Base-by-base conservation (phyloP, 352 stramenopile genomes). In the Aphanomyces cochlioides region DNA sequence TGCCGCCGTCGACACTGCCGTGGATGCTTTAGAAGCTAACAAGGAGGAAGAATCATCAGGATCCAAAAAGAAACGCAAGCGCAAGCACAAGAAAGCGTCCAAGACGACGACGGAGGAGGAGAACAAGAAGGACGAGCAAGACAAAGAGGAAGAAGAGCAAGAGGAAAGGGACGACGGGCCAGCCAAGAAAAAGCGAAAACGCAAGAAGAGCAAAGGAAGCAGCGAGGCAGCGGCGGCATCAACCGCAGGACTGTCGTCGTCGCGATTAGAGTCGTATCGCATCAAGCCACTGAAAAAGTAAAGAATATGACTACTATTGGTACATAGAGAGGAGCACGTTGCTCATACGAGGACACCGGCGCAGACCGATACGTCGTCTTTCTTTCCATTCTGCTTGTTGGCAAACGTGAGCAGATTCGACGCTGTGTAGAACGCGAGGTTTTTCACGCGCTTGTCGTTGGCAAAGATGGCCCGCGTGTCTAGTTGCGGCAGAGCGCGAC, bases 331-430 rank as follows among this genome's bases (percentile, higher is more conserved):
- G 43, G 17, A 50, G 43, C 43, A n/a, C 43, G 17, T 50, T n/a
- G 43, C 10, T n/a, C 17, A 95, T 56, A 86, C 82, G n/a, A 95
- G 80, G 45, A 95, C 80, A 61, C 85, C 87, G 47, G 82, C 82
- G 47, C 87, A 95, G 66, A 94, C 88, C 56, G 86, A 93, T 56
- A 95, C 81, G 75, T 95, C 88, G 72, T 95, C 88, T 36, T 85
- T 84, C 75, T 95, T 95, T 64, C 88, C 88, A 48, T 92, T 77
- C 70, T 92, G 88, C 79, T 95, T 95, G 80, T 92, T 83, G 50
- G 88, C 88, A 67, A 95, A 95, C 41, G 86, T 80, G n/a, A 95
- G 78, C 59, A 95, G 73, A 67, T 93, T 93, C 47, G 88, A 93
- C 50, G 88, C 88, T 68, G 82, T 93, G 79, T 95, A 95, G 73